Percentiles rank a stretch among this genome's conserved stretches.
phyloP scores from a whole-genome alignment of 1,284 basidiomycete genomes.

The Ceratobasidium sp. region DNA sequence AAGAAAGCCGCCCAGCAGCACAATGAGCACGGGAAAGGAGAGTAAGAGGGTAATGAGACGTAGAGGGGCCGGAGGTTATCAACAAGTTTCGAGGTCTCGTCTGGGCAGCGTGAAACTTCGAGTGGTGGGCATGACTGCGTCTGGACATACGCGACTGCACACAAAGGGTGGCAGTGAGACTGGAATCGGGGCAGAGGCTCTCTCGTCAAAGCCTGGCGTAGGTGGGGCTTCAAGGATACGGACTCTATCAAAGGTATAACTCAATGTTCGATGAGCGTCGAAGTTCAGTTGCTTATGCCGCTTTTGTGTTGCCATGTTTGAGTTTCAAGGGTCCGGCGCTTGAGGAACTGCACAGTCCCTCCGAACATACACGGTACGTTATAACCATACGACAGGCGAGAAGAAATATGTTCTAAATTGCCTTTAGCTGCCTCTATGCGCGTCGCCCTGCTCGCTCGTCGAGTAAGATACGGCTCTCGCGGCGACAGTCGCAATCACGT shows the following conservation, averaged over 20 bases:
- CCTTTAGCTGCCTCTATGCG: background rate
- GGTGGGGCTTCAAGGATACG: constrained; percentile 31
- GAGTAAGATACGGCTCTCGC: background rate
- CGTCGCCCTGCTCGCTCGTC: background rate
- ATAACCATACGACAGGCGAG: too few species aligned
- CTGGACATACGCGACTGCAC: constrained; percentile 9
- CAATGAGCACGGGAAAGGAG: constrained; percentile 41
- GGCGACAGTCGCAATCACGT: background rate
- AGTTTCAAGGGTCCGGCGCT: constrained; percentile 23
- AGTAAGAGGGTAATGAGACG: constrained; percentile 26
- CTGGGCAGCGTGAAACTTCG: constrained; percentile 13
- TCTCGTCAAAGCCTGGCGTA: constrained; percentile 2
- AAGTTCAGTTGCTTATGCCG: constrained; percentile 9
- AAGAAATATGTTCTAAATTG: background rate
- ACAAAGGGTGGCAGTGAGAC: constrained; percentile 36
- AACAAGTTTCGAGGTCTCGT: constrained; percentile 38
- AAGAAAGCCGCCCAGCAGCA: constrained; percentile 43
- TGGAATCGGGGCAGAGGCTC: constrained; percentile 13
- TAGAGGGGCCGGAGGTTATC: constrained; percentile 25
- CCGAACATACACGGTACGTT: too few species aligned
- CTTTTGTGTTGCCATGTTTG: constrained; percentile 14
- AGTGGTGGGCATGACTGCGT: constrained; percentile 26
- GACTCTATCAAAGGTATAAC: constrained; percentile 33
- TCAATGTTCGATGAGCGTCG: constrained; percentile 22
- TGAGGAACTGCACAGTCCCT: constrained; percentile 5